phyloP scores from a whole-genome alignment of 768 basidiomycete species.

The Kwoniella mangroviensis region DNA sequence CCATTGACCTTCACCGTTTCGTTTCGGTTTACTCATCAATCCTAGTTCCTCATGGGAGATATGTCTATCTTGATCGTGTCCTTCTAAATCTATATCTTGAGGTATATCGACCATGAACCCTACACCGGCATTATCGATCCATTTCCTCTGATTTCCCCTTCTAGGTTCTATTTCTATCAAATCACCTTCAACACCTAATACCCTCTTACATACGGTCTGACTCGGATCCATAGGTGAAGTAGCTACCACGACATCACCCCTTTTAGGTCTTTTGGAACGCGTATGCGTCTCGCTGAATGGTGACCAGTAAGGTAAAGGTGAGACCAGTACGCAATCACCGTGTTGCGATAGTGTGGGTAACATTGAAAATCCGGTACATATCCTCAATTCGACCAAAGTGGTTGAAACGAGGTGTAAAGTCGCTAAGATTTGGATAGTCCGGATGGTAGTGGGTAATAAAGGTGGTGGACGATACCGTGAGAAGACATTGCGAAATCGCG shows the following conservation, averaged over 20 bases:
- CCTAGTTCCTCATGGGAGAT: not conserved
- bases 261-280: conserved; percentile 47
- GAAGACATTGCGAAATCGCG: conserved; percentile 16
- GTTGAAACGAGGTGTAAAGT: conserved; percentile 49
- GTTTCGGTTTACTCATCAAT: conserved; percentile 8
- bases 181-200: conserved; percentile 89
- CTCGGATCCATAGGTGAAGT: conserved; percentile 72
- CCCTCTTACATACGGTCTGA: conserved; percentile 79
- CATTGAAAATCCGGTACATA: conserved; percentile 58
- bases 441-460: conserved; percentile 29
- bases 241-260: conserved; percentile 78
- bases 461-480: conserved; percentile 30
- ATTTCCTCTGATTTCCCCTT: conserved; percentile 36
- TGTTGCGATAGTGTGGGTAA: conserved; percentile 56
- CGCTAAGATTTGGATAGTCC: conserved; percentile 40
- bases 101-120: conserved; percentile 29
- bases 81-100: conserved; percentile 17
- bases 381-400: conserved; percentile 46
- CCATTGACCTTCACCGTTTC: conserved; percentile 63
- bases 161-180: conserved; percentile 81
- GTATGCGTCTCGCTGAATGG: conserved; percentile 21
- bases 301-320: conserved; percentile 52
- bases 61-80: conserved; percentile 7
- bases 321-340: conserved; percentile 54
- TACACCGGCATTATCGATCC: conserved; percentile 21